Evolutionary conservation across 257 asterid genomes (phyloP).

Genomic region (Solanum chiquidenum): DNA sequence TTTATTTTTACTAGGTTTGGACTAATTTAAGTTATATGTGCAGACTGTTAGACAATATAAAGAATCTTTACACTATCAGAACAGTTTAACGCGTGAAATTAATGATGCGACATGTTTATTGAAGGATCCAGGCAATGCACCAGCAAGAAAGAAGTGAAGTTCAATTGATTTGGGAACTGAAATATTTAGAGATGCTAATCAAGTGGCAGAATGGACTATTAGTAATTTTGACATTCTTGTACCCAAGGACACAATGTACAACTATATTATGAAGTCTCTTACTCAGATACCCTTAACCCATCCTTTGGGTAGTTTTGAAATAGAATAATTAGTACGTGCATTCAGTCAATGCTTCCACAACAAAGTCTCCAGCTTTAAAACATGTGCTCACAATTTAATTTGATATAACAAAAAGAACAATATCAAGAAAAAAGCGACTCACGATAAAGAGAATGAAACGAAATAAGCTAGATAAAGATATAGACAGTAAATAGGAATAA

Average conservation of each 20-base stretch:
- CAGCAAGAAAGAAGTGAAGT: conserved; percentile 47
- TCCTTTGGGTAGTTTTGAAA: not conserved
- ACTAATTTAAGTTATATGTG: not conserved
- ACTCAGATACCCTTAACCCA: not conserved
- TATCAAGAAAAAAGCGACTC: no score
- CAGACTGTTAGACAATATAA: not conserved
- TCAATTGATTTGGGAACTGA: conserved; percentile 71
- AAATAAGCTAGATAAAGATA: no score
- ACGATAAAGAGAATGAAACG: no score
- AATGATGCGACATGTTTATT: not conserved
- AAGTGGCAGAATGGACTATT: conserved; percentile 69
- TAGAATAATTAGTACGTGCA: no score
- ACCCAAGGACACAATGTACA: not conserved
- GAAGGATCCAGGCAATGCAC: conserved; percentile 66
- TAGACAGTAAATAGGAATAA: no score
- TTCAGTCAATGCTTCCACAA: no score
- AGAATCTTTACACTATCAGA: not conserved
- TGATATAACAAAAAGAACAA: no score
- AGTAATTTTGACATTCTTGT: conserved; percentile 57
- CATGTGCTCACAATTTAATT: no score
- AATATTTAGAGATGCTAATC: conserved; percentile 30
- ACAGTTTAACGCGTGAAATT: not conserved
- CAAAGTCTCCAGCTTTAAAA: no score
- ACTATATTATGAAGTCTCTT: not conserved
- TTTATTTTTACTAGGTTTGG: conserved; percentile 43